These are phyloP conservation scores for Coprinopsis strossmayeri DNA, from an alignment of 768 basidiomycete species.

Conservation along the genomic window DNA sequence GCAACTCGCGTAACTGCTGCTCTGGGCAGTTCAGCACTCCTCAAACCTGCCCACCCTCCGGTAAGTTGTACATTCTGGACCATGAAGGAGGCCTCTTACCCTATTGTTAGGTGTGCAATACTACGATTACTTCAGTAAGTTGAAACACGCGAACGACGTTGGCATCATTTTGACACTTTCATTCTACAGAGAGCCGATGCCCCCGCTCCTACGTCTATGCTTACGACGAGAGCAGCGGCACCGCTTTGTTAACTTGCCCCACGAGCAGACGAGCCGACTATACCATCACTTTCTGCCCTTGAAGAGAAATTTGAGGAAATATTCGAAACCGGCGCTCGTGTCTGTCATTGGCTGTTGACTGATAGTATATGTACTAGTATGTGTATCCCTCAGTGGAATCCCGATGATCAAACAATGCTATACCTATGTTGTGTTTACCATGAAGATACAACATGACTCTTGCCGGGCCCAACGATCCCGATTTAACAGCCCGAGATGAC, in stretches of 20 bases:
- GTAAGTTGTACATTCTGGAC: slow-evolving; percentile 4
- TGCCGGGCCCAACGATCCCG: too few relatives aligned
- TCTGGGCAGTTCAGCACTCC: slow-evolving; percentile 46
- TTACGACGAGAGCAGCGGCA: slow-evolving; percentile 45
- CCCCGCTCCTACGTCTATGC: slow-evolving; percentile 49
- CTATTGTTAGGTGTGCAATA: slow-evolving; percentile 19
- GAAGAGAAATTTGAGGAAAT: slow-evolving; percentile 5
- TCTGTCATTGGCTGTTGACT: too few relatives aligned
- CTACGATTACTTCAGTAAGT: slow-evolving; percentile 24
- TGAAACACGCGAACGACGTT: neutral
- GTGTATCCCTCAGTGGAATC: too few relatives aligned
- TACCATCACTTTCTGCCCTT: slow-evolving; percentile 46
- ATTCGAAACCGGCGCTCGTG: too few relatives aligned
- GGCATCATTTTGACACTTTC: neutral
- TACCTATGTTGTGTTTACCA: too few relatives aligned
- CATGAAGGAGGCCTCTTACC: slow-evolving; percentile 12
- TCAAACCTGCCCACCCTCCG: slow-evolving; percentile 41
- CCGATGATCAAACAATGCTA: too few relatives aligned
- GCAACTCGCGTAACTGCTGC: slow-evolving; percentile 61
- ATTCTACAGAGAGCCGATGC: slow-evolving; percentile 19
- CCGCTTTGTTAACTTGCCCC: slow-evolving; percentile 49
- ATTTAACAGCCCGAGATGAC: too few relatives aligned
- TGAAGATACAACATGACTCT: too few relatives aligned
- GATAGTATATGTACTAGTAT: too few relatives aligned
- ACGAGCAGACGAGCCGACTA: slow-evolving; percentile 35